phyloP scores from a whole-genome alignment of 495 filamentous ascomycete genomes.

The Ascobolus immersus region DNA sequence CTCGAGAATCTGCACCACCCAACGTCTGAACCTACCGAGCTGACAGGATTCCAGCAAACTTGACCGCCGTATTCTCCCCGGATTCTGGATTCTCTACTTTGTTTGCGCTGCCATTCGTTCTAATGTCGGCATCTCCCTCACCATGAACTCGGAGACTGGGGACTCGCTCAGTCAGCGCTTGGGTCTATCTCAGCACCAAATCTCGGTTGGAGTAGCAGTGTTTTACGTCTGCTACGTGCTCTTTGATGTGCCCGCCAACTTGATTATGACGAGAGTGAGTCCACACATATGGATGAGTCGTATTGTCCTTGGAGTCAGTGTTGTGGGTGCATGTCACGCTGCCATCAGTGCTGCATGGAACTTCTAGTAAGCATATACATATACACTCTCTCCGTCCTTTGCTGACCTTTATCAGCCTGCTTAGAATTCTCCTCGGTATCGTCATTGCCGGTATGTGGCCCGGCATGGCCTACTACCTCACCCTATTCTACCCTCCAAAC shows the following conservation, averaged over 20 bases:
- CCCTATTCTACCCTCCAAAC: constrained; percentile 71
- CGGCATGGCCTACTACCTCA: constrained; percentile 82
- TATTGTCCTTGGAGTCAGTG: constrained; percentile 65
- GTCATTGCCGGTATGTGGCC: constrained; percentile 90
- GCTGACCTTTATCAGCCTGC: constrained; percentile 23
- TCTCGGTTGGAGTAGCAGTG: constrained; percentile 57
- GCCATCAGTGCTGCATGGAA: constrained; percentile 63
- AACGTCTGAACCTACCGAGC: no score
- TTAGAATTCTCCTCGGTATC: constrained; percentile 64
- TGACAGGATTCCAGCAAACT: constrained; percentile 38
- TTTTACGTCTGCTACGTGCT: constrained; percentile 82
- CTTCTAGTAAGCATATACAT: constrained; percentile 35
- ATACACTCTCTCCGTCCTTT: not conserved
- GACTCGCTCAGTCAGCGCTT: constrained; percentile 48
- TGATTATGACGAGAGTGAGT: constrained; percentile 63
- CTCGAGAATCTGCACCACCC: no score
- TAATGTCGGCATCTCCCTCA: constrained; percentile 73
- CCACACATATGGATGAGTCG: constrained; percentile 82
- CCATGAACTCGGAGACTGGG: constrained; percentile 45
- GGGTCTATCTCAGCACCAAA: constrained; percentile 40
- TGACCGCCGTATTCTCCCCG: constrained; percentile 59
- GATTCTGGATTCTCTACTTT: constrained; percentile 87
- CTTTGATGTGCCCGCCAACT: constrained; percentile 71
- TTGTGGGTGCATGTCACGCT: constrained; percentile 60
- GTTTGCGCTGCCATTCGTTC: constrained; percentile 74